Evolutionary conservation across 2,329 filamentous ascomycete species (phyloP), one percentile per base, ranked within the genome.

Genomic region (Penicillium sp.): DNA sequence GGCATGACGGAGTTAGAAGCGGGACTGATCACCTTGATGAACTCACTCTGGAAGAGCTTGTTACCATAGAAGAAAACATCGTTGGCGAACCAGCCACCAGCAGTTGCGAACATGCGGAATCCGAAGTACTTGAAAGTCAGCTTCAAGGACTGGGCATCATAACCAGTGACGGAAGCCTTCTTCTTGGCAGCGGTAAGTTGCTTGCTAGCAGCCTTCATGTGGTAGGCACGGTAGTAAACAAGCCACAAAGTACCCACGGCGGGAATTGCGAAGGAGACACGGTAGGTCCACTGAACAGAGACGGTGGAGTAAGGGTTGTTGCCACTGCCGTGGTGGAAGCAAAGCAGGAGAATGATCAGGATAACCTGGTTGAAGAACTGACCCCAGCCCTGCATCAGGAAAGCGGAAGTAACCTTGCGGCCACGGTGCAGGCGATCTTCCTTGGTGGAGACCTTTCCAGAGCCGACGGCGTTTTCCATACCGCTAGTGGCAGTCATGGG

Each of bases 61-160:
- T 96, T 97, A 68, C 93, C 93, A 80, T 97, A 97, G 82, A 97
- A 97, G 84, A 97, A 97, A 65, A 97, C 89, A 71, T 97, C 93
- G 76, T 97, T 97, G 80, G 88, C 90, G 77, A 93, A 97, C 93
- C 93, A 97, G 37, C 87, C 85, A 56, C 90, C 90, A 12, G 93
- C 87, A 21, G 93, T 97, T 50, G 93, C 93, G 21, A 96, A 71
- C 25, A 97, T 79, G 66, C 93, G 91, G 52, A 89, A 89, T 48
- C 92, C 91, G 66, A 97, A 97, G 80, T 95, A 86, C 57, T 78
- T 84, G 77, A 93, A 86, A 46, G 91, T 93, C 69, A 91, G 80
- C 66, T 84, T 84, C 54, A 97, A 82, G 29, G 93, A 95, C 67
- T 88, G 79, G n/a, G 90, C 80, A 71, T 97, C 93, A 80, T 97